A percentile compares a stretch with the other conserved stretches of the same genome.
phyloP scores from a whole-genome alignment of 495 filamentous ascomycete genomes.

The Pyronema omphalodes region DNA sequence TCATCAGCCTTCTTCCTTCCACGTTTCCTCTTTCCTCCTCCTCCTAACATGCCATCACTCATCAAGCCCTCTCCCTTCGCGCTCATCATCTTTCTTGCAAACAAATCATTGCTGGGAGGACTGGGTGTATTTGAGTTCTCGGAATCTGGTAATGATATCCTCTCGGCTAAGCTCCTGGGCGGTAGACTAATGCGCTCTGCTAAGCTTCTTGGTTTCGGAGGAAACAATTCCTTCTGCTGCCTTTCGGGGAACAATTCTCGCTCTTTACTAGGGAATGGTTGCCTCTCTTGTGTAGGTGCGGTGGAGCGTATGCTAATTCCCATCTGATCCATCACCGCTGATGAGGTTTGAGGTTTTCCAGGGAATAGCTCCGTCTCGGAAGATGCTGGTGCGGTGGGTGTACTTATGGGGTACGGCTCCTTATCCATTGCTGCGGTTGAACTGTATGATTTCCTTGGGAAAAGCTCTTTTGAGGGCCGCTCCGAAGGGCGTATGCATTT shows the following conservation, averaged over 20 bases:
- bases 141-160: constrained; percentile 3
- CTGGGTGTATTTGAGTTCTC: not conserved
- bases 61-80: constrained; percentile 20
- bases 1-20: constrained; percentile 5
- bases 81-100: constrained; percentile 19
- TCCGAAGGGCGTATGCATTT: not conserved
- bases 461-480: constrained; percentile 1
- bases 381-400: not conserved
- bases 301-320: not conserved
- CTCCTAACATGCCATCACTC: constrained; percentile 5
- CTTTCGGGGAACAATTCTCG: constrained; percentile 17
- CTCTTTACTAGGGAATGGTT: constrained; percentile 1
- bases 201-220: constrained; percentile 5
- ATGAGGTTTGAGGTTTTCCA: constrained; percentile 8
- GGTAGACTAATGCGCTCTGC: constrained; percentile 17
- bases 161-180: constrained; percentile 8
- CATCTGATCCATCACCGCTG: not conserved
- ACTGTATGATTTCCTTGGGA: not conserved
- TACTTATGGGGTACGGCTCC: not conserved
- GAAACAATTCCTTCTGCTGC: not conserved
- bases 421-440: constrained; percentile 1
- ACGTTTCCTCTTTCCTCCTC: constrained; percentile 19
- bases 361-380: constrained; percentile 18
- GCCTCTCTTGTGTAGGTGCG: not conserved
- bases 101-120: constrained; percentile 12